A percentile compares a stretch with the other conserved stretches of the same genome.
phyloP scores from a whole-genome alignment of 805 yeast genomes.

The Cyberlindnera nakhonratchasimensis region DNA sequence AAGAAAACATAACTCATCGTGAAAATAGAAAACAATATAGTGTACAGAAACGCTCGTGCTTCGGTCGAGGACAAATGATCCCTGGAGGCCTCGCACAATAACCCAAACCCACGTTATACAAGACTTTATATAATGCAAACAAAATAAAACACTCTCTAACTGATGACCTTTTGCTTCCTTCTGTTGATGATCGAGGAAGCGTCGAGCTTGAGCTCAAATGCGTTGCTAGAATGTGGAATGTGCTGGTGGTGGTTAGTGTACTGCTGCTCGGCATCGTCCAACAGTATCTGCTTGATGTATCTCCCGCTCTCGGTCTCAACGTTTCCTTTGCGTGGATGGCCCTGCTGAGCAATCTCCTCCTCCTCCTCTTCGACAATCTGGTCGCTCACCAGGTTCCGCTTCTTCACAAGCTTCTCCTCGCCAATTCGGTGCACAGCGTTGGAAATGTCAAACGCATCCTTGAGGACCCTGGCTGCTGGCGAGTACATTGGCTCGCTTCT shows the following conservation, averaged over 20 bases:
- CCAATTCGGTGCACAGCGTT: slow-evolving; percentile 73
- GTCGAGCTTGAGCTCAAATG: slow-evolving; percentile 35
- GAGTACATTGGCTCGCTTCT: slow-evolving; percentile 39
- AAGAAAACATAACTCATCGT: background rate
- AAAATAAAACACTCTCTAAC: no score
- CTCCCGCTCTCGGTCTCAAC: slow-evolving; percentile 22
- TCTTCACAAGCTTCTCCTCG: slow-evolving; percentile 23
- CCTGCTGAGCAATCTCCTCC: slow-evolving; percentile 15
- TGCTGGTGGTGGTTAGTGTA: slow-evolving; percentile 3
- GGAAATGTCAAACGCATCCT: slow-evolving; percentile 83
- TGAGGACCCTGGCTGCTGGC: slow-evolving; percentile 76
- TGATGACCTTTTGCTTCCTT: slow-evolving; percentile 30
- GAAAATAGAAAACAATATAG: background rate
- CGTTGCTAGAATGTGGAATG: slow-evolving; percentile 17
- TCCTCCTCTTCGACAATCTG: slow-evolving; percentile 29
- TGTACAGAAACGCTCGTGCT: no score
- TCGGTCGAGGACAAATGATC: no score
- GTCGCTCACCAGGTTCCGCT: slow-evolving; percentile 5
- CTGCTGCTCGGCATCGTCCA: slow-evolving; percentile 14
- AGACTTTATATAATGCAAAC: no score
- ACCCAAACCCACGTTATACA: no score
- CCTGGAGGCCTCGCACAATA: no score
- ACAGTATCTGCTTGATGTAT: slow-evolving; percentile 16
- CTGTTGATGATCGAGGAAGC: slow-evolving; percentile 40
- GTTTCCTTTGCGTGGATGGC: slow-evolving; percentile 14